Conservation (phyloP, 2,329 filamentous ascomycete genomes). For the Colletotrichum zoysiae region DNA sequence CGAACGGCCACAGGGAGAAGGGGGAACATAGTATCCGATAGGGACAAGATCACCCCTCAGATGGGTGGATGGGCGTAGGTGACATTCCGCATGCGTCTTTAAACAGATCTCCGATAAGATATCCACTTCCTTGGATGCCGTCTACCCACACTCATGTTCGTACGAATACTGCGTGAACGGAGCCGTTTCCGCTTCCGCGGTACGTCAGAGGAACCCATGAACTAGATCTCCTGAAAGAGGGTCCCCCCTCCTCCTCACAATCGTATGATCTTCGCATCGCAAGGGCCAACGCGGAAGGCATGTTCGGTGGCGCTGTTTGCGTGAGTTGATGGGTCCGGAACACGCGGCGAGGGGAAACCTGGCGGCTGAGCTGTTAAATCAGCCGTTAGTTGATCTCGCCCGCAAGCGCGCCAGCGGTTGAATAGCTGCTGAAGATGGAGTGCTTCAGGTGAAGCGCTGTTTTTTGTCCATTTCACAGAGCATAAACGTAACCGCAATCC, state of each 20-base stretch:
- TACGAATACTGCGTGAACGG: not conserved
- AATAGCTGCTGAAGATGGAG: conserved; percentile 14
- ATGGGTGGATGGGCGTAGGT: not conserved
- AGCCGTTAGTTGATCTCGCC: not conserved
- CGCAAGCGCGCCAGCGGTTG: not conserved
- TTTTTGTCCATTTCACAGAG: too few relatives aligned
- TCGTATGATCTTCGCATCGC: conserved; percentile 3
- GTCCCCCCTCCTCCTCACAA: not conserved
- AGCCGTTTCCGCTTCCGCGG: not conserved
- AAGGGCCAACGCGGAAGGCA: not conserved
- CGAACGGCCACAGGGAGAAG: not conserved
- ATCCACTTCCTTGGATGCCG: not conserved
- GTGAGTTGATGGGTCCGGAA: not conserved
- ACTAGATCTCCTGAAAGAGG: not conserved
- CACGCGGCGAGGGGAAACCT: not conserved
- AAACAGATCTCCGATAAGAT: not conserved
- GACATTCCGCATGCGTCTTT: not conserved
- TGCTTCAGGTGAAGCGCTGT: not conserved
- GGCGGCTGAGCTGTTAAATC: conserved; percentile 37
- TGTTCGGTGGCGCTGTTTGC: not conserved
- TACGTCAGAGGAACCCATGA: not conserved
- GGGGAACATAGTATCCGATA: not conserved
- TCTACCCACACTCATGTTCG: not conserved
- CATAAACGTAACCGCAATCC: not conserved
- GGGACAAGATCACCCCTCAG: not conserved